Conservation (phyloP, 2,329 filamentous ascomycete genomes). For the Monascus ruber region DNA sequence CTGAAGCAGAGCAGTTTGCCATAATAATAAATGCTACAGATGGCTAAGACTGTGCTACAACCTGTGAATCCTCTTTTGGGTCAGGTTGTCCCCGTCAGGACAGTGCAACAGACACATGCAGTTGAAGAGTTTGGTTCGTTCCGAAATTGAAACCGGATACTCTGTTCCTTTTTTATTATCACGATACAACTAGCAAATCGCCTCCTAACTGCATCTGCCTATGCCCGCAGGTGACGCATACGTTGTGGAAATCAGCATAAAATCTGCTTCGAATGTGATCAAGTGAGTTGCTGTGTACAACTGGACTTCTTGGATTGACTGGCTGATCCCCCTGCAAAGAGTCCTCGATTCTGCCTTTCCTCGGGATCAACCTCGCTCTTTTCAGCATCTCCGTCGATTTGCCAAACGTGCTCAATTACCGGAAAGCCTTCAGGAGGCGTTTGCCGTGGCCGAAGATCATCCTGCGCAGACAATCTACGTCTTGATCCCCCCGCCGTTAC, state of each 20-base stretch:
- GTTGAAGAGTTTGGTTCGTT: slow-evolving; percentile 30
- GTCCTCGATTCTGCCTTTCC: slow-evolving; percentile 27
- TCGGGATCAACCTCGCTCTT: slow-evolving; percentile 19
- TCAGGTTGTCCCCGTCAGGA: slow-evolving; percentile 29
- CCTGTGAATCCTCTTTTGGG: slow-evolving; percentile 20
- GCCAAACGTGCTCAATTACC: slow-evolving; percentile 26
- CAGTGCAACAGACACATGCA: slow-evolving; percentile 32
- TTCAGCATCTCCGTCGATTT: slow-evolving; percentile 32
- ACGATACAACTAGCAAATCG: not conserved
- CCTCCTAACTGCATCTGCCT: slow-evolving; percentile 1
- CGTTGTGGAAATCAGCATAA: slow-evolving; percentile 33
- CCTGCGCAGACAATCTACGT: slow-evolving; percentile 27
- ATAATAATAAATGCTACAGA: too few species aligned
- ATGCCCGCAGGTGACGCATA: slow-evolving; percentile 27
- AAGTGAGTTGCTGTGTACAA: slow-evolving; percentile 20
- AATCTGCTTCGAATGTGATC: slow-evolving; percentile 32
- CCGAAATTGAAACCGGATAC: not conserved
- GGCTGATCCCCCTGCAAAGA: slow-evolving; percentile 12
- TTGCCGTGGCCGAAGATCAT: slow-evolving; percentile 9
- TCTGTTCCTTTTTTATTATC: not conserved
- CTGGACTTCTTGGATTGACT: not conserved
- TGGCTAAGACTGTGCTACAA: too few species aligned
- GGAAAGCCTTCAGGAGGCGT: slow-evolving; percentile 11
- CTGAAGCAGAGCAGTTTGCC: too few species aligned
- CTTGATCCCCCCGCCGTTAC: slow-evolving; percentile 30